Evolutionary conservation across 1,139 yeast genomes (phyloP), one percentile per base, ranked within the genome.

Genomic region (Magnusiomyces ingens): DNA sequence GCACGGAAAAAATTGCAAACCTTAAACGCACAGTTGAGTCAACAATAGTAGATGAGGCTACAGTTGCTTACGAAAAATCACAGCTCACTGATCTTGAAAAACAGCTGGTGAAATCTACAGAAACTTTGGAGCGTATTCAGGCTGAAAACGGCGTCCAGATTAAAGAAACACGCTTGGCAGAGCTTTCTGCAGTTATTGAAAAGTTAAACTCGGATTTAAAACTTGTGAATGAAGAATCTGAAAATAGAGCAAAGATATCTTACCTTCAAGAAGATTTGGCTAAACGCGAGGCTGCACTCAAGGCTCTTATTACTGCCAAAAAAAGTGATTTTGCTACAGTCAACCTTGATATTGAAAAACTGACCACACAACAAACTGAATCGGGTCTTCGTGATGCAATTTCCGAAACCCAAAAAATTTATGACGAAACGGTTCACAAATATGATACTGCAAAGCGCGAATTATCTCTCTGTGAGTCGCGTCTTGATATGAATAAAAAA

Each of bases 191-290:
- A 32, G 79, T 80, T 26, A 62, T 81, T 19, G 94, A 86, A 12
- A 74, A 73, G 0, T 60, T 82, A 21, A 78, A 79, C 54, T 74
- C 74, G 19, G 75, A 78, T 45, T 72, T 86, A 6, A 67, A 78
- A 4, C 67, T 71, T 17, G 75, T 79, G 15, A 82, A 79, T 59
- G 76, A 77, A 57, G 85, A 81, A 62, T 75, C 86, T 0, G 93
- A 82, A 52, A 62, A 77, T 1, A 71, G 78, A 56, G 82, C 86
- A 0, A 79, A 76, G 59, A 62, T 79, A 1, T 71, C 75, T 0
- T 64, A 80, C 42, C 62, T 82, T 15, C 64, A 64, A 18, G 78
- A 75, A 45, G 73, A 75, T 49, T 61, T 66, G 10, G 57, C 58
- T 4, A 60, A 66, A 38, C 70, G 70, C 52, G 63, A 62, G 41